Base-by-base conservation (phyloP, 352 stramenopile genomes). In the Pythium diclinum region DNA sequence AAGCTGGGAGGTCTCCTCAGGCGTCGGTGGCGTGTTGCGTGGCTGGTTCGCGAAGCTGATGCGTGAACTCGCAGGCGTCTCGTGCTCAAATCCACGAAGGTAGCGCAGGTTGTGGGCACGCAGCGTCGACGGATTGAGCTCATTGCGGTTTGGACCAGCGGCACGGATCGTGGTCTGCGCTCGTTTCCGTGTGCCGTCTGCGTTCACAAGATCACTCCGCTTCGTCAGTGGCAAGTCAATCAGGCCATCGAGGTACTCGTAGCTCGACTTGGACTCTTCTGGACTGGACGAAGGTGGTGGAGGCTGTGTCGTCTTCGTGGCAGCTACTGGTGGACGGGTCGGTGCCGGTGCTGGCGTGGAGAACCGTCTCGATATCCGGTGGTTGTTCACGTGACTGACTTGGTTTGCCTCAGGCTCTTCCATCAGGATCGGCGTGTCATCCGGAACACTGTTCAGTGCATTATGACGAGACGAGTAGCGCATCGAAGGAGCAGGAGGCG, bases 351-450 rank as follows among this genome's bases (percentile, higher is more conserved):
- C 59, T 60, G 28, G 67, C 25, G 30, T 47, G 51, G 34, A 53
- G 63, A 32, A 40, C 13, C 23, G 49, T n/a, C 17, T 52, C 4
- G 44, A 63, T 51, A 21, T 46, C 5, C 53, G 55, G 16, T 23
- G 30, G n/a, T 61, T 61, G n/a, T 61, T 61, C 13, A 52, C 48
- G 19, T 70, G 56, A 32, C 63, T 65, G 14, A 70, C 57, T 58
- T 70, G 63, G 57, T 70, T 62, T 14, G 32, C 23, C 4, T 70
- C 56, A 3, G 63, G 63, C 56, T 70, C 63, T 46, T 70, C 63
- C 51, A 70, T 70, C 23, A 69, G 36, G 16, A 62, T 57, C 0
- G 56, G 56, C 5, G 56, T 58, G 6, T 61, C 63, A 44, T 68
- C 61, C 16, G 53, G 38, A 2, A 67, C 60, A 17, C 60, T 67